A percentile compares a stretch with the other conserved stretches of the same genome.
Evolutionary conservation across 2,329 filamentous ascomycete species (phyloP).

Genomic region (Dactylellina leptospora): DNA sequence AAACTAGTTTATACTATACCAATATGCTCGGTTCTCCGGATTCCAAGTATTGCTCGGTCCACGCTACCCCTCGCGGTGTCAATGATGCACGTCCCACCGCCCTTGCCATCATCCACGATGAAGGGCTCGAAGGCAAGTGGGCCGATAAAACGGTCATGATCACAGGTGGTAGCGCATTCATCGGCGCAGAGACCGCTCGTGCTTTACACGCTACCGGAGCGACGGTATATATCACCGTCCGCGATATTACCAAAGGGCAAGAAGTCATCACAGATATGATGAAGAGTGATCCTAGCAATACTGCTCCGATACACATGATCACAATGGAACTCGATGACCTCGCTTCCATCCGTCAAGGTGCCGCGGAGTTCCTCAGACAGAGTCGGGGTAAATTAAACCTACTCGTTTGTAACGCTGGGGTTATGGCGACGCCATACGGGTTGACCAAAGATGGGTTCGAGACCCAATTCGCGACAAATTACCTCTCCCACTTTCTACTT

Average conservation of each 20-base stretch:
- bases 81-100: neutral
- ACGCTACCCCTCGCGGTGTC: neutral
- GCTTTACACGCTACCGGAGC: neutral
- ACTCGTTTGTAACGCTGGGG: neutral
- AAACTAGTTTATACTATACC: neutral
- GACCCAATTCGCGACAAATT: neutral
- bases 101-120: neutral
- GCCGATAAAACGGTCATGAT: neutral
- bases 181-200: neutral
- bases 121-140: neutral
- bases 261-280: neutral
- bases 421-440: neutral
- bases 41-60: neutral
- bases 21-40: neutral
- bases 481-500: neutral
- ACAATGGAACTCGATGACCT: neutral
- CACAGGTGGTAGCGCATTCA: neutral
- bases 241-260: neutral
- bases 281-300: neutral
- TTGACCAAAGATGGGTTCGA: neutral
- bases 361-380: neutral
- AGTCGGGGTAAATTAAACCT: neutral
- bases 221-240: neutral
- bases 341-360: neutral
- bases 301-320: neutral